Evolutionary conservation across 1,139 yeast genomes (phyloP).

Genomic region (Yueomyces sp.): DNA sequence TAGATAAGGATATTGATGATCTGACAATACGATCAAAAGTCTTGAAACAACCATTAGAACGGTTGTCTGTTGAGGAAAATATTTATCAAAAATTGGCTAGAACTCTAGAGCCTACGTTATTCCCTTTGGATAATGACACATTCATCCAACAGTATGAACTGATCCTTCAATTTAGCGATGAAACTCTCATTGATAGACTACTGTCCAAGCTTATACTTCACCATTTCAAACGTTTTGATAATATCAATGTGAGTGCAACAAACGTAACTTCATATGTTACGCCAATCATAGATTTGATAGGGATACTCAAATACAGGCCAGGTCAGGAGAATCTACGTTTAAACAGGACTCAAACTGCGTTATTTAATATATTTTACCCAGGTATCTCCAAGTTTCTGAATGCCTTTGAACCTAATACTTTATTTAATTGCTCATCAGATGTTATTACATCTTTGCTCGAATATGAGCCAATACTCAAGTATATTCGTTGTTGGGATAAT

Average conservation of each 20-base stretch:
- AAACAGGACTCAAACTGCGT: conserved; percentile 16
- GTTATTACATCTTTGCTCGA: not conserved
- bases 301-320: conserved; percentile 11
- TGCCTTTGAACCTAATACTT: not conserved
- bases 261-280: not conserved
- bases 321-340: conserved; percentile 1
- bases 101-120: not conserved
- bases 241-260: not conserved
- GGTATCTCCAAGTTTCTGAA: not conserved
- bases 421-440: not conserved
- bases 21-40: not conserved
- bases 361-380: conserved; percentile 8
- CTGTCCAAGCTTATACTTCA: not conserved
- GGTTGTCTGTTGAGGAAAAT: not conserved
- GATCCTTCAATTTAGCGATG: not conserved
- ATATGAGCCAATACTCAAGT: not conserved
- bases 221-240: not conserved
- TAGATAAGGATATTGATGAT: not conserved
- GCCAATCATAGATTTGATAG: not conserved
- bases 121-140: not conserved
- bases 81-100: not conserved
- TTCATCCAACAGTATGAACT: not conserved
- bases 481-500: not conserved
- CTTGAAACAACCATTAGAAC: not conserved
- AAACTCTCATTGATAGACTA: not conserved